Evolutionary conservation across 164 flowering plant genomes (phyloP), one percentile per base, ranked within the genome.

Genomic region (Litsea cubeba): DNA sequence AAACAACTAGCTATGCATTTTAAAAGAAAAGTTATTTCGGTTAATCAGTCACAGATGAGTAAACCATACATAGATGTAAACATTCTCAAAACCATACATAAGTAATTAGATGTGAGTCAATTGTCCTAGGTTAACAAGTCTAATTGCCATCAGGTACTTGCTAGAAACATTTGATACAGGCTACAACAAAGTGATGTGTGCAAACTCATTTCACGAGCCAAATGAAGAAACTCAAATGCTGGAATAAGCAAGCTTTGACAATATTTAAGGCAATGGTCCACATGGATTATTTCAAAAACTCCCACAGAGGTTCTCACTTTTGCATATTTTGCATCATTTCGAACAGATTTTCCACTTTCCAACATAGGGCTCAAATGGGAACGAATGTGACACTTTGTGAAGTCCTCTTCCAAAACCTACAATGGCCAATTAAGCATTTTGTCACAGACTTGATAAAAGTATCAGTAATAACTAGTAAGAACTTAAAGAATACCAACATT

Each of bases 381-480:
- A 74, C 80, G 87, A 67, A 94, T 80, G 75, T 89, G 86, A 73
- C 97, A 94, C 78, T 86, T 89, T 77, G 91, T 87, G 80, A 96
- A 88, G 81, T 96, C 97, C 79, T 96, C 97, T 79, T 85, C 83
- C 83, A 96, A 72, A 80, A 96, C 93, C 98, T 96, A 78, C 85
- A 84, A 3, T 20, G 28, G 4, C 17, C 72, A 68, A 15, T 28
- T 66, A 35, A 54, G 24, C 62, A 46, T 6, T 54, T 57, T 8
- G 50, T 30, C 40, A 46, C 22, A 63, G 25, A 23, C 71, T 51
- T 64, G 20, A 67, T 7, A 2, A 70, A 22, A 22, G 30, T 51
- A 10, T 58, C 22, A 68, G 65, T 3, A 62, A 24, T n/a, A 58
- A n/a, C 35, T 3, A 62, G 18, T 14, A 58, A 25, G 35, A 71